phyloP scores from a whole-genome alignment of 768 basidiomycete genomes.

The Tylopilus vinaceipallidus region DNA sequence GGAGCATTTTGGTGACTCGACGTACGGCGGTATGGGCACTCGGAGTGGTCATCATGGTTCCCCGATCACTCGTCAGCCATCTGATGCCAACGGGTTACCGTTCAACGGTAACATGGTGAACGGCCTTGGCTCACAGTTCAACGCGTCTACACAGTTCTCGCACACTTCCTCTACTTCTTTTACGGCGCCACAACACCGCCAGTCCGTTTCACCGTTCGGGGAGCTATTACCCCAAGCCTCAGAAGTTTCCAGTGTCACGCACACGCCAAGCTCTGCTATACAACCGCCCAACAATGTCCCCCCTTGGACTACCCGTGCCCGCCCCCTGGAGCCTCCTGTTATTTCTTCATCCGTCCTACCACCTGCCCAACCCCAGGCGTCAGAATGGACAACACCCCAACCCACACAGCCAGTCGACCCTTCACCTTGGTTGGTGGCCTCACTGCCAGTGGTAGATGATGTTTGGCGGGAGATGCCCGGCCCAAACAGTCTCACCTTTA shows the following conservation, averaged over 20 bases:
- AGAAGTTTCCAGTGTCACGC: slow-evolving; percentile 18
- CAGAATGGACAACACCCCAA: slow-evolving; percentile 39
- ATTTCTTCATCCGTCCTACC: slow-evolving; percentile 20
- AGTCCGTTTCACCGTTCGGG: slow-evolving; percentile 21
- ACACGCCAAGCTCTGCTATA: slow-evolving; percentile 21
- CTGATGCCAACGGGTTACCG: slow-evolving; percentile 24
- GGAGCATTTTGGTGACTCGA: slow-evolving; percentile 25
- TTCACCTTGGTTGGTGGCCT: slow-evolving; percentile 56
- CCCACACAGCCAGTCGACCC: slow-evolving; percentile 34
- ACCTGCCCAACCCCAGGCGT: slow-evolving; percentile 23
- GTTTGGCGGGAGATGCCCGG: slow-evolving; percentile 44
- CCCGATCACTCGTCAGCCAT: slow-evolving; percentile 20
- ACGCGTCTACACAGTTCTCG: slow-evolving; percentile 15
- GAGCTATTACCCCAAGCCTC: slow-evolving; percentile 20
- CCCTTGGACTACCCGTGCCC: slow-evolving; percentile 24
- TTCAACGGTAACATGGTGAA: slow-evolving; percentile 20
- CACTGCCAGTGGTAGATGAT: slow-evolving; percentile 45
- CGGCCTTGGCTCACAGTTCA: slow-evolving; percentile 23
- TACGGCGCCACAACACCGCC: slow-evolving; percentile 17
- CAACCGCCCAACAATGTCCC: slow-evolving; percentile 21
- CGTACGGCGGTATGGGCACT: slow-evolving; percentile 23
- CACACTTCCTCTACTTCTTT: slow-evolving; percentile 24
- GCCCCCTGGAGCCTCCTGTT: slow-evolving; percentile 19
- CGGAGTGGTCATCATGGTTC: slow-evolving; percentile 23
- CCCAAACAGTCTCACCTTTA: slow-evolving; percentile 53